Conservation (phyloP, 495 filamentous ascomycete species). For the Daldinia concentrica region DNA sequence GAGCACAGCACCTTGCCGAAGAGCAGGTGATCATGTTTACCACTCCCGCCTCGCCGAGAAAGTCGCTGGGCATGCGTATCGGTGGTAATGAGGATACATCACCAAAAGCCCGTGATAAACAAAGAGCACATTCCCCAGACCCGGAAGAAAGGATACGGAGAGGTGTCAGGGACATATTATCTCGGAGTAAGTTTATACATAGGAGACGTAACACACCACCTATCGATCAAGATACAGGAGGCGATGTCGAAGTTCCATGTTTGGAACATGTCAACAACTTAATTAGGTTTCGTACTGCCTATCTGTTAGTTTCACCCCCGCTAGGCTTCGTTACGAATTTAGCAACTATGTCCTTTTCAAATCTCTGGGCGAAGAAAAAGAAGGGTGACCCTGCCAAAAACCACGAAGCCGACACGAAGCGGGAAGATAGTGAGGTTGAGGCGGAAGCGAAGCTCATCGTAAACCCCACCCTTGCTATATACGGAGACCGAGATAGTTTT, state of each 20-base stretch:
- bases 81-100: slow-evolving; percentile 52
- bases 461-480: slow-evolving; percentile 75
- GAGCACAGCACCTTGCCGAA: slow-evolving; percentile 69
- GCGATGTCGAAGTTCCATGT: slow-evolving; percentile 28
- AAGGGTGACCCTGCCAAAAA: slow-evolving; percentile 5
- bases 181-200: slow-evolving; percentile 46
- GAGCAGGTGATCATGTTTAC: slow-evolving; percentile 56
- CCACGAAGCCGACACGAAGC: slow-evolving; percentile 30
- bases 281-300: slow-evolving; percentile 58
- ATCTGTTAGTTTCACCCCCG: slow-evolving; percentile 84
- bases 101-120: slow-evolving; percentile 41
- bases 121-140: slow-evolving; percentile 33
- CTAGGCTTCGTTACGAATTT: slow-evolving; percentile 69
- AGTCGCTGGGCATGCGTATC: slow-evolving; percentile 48
- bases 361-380: slow-evolving; percentile 29
- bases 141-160: slow-evolving; percentile 52
- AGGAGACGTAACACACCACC: slow-evolving; percentile 22
- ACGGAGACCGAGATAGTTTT: slow-evolving; percentile 82
- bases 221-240: slow-evolving; percentile 11
- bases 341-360: slow-evolving; percentile 61
- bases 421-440: slow-evolving; percentile 45
- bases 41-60: slow-evolving; percentile 42
- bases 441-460: slow-evolving; percentile 63
- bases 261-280: slow-evolving; percentile 41
- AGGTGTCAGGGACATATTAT: slow-evolving; percentile 53